These are phyloP conservation scores for Pholiota adiposa DNA, from an alignment of 1,284 basidiomycete genomes.

Conservation along the genomic window DNA sequence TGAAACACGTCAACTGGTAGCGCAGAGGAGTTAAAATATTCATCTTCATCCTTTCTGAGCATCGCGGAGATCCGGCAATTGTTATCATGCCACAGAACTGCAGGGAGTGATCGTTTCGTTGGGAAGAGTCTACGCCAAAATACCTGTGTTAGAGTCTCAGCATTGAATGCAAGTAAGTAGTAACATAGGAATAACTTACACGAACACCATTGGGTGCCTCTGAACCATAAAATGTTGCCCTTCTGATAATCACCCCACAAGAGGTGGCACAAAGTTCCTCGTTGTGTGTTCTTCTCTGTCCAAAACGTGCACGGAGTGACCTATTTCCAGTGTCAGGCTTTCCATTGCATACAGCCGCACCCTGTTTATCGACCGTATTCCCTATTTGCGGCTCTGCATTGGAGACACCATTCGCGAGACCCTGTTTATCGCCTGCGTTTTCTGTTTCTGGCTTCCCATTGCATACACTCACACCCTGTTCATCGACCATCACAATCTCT, in stretches of 20 bases:
- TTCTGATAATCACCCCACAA: conserved; percentile 28
- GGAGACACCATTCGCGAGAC: no score
- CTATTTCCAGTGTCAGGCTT: neutral
- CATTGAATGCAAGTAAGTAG: neutral
- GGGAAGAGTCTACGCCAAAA: conserved; percentile 11
- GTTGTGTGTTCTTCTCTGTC: conserved; percentile 21
- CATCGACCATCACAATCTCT: no score
- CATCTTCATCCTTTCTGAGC: neutral
- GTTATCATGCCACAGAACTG: neutral
- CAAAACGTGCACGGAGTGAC: neutral
- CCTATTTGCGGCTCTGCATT: no score
- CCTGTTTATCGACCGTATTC: no score
- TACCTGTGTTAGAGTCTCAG: neutral
- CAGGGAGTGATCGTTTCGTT: neutral
- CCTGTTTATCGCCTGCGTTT: no score
- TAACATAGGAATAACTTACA: conserved; percentile 10
- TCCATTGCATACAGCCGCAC: neutral
- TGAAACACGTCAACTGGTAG: neutral
- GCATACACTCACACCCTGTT: no score
- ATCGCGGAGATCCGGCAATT: neutral
- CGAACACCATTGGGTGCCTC: conserved; percentile 33
- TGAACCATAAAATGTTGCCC: conserved; percentile 33
- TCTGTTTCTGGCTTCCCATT: no score
- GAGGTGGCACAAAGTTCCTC: conserved; percentile 25
- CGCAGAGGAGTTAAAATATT: neutral